Base-by-base conservation (phyloP, 805 yeast species). In the Tetrapisispora namnaoensis region DNA sequence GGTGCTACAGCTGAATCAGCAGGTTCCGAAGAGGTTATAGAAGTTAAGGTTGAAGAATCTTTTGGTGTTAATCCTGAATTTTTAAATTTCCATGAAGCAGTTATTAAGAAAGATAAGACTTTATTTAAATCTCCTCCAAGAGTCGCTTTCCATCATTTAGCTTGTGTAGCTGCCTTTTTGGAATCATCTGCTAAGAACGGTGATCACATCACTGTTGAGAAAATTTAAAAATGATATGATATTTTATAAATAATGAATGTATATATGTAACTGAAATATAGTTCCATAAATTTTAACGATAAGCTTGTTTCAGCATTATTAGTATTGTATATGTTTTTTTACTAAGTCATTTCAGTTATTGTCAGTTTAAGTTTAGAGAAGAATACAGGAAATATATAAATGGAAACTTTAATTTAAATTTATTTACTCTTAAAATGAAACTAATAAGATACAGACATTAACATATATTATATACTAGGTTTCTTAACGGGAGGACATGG, bases 401-500 rank as follows among this genome's bases (percentile, higher is more conserved):
- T 39, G 13, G 24, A 28, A 27, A 24, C 18, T 34, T 24, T 17
- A 35, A 18, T 34, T 16, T 22, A 22, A 22, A 18, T 22, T 21
- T 34, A 34, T 42, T 43, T 43, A 11, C 16, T 36, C 36, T n/a
- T n/a, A 20, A 22, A 42, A 36, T 43, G 24, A 35, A 36, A 43
- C 28, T 24, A 24, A 20, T 43, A 43, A 35, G 45, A 35, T 43
- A 43, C 45, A 43, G 38, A 43, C 3, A 43, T 18, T 36, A 4
- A 24, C 20, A 22, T 35, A 17, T 35, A 35, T 6, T 43, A 43
- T 43, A 21, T 43, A 43, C n/a, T 36, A 43, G 2, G 27, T 24
- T 9, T 53, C 75, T 82, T 84, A 86, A 82, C 96, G 96, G 74
- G 96, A 80, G 66, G 96, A 86, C 89, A 90, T 86, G 73, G 97